phyloP scores from a whole-genome alignment of 129 eudicot genomes.

The Kitagawia praeruptora region DNA sequence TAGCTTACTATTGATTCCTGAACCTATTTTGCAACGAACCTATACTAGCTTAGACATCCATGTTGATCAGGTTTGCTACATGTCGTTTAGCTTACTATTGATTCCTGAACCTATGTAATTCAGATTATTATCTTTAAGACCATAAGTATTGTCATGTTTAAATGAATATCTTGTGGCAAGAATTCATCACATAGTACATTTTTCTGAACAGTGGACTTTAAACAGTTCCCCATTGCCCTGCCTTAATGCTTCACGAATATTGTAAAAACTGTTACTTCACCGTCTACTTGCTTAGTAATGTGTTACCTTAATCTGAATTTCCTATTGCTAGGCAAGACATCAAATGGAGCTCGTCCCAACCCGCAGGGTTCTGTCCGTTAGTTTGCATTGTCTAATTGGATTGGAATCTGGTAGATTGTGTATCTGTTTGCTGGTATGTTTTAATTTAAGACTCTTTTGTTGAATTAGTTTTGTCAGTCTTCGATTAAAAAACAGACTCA shows the following conservation, averaged over 20 bases:
- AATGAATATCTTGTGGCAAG: neutral
- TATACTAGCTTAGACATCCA: slow-evolving; percentile 22
- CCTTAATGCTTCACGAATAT: neutral
- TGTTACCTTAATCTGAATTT: neutral
- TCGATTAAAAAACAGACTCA: neutral
- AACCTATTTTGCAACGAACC: slow-evolving; percentile 4
- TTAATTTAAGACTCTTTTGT: neutral
- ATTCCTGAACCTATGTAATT: neutral
- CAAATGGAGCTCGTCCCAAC: slow-evolving; percentile 61
- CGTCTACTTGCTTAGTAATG: neutral
- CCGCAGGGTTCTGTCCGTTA: slow-evolving; percentile 56
- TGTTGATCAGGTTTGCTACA: slow-evolving; percentile 11
- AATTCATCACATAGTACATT: neutral
- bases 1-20: too few species aligned
- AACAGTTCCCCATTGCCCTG: neutral
- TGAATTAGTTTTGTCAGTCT: neutral
- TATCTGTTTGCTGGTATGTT: neutral
- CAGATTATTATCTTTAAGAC: neutral
- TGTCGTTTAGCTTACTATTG: neutral
- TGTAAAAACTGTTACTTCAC: too few species aligned
- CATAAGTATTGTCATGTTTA: neutral
- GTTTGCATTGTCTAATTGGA: neutral
- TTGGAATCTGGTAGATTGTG: neutral
- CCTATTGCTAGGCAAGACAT: slow-evolving; percentile 33
- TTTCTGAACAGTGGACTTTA: neutral